Conservation (phyloP, 192 early-diverging fungal species). For the Coemansia javaensis region DNA sequence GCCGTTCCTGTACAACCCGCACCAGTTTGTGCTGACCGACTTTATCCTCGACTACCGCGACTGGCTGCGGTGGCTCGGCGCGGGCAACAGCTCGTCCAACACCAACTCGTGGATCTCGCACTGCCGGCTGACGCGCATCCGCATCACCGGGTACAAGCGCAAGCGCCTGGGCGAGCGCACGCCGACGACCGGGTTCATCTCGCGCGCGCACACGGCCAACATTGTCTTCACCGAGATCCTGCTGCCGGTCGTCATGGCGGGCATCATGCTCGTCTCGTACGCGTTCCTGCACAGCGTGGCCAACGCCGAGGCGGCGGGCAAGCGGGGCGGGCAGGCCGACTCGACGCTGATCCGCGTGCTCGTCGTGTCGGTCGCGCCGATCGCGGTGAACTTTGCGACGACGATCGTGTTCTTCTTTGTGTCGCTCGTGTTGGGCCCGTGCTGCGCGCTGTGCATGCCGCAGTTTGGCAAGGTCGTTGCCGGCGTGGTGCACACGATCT, state of each 20-base stretch:
- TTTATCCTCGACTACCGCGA: constrained; percentile 78
- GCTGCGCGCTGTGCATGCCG: constrained; percentile 58
- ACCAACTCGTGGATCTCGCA: constrained; percentile 76
- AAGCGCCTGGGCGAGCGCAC: constrained; percentile 61
- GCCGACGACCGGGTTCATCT: constrained; percentile 61
- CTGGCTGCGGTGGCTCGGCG: constrained; percentile 78
- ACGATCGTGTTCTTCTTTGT: constrained; percentile 60
- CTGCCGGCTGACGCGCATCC: constrained; percentile 62
- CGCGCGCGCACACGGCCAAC: constrained; percentile 61
- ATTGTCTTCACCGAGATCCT: constrained; percentile 71
- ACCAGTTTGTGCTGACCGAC: constrained; percentile 76
- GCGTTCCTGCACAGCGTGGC: constrained; percentile 64
- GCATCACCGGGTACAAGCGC: constrained; percentile 77
- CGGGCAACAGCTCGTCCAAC: constrained; percentile 70
- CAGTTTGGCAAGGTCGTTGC: constrained; percentile 73
- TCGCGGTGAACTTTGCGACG: constrained; percentile 63
- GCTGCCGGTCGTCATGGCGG: constrained; percentile 60
- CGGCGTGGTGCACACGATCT: constrained; percentile 56
- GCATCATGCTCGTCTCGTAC: constrained; percentile 59
- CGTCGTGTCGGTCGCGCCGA: constrained; percentile 63
- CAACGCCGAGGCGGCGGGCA: constrained; percentile 23
- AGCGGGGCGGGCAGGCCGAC: constrained; percentile 34
- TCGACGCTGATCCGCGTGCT: constrained; percentile 57
- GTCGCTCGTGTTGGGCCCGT: constrained; percentile 60
- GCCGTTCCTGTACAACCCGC: constrained; percentile 86